Evolutionary conservation across 2,329 filamentous ascomycete genomes (phyloP), one percentile per base, ranked within the genome.

Genomic region (Apiospora kogelbergensis): DNA sequence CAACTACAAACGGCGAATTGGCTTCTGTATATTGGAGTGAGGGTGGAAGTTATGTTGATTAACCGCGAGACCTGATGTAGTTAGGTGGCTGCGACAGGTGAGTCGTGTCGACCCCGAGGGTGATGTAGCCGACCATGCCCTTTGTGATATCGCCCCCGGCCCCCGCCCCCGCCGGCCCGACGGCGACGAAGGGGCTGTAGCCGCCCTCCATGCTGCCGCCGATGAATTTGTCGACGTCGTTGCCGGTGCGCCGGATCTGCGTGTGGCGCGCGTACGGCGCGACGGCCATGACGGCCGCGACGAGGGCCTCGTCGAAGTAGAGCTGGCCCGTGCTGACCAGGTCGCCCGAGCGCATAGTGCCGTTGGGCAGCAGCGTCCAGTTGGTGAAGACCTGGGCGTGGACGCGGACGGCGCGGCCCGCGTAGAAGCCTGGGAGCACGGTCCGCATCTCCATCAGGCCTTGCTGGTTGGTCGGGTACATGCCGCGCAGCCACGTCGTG

Each of bases 271-370:
- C 30, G 30, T 63, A 63, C 3, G 57, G 57, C 30, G 40, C 57
- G n/a, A 63, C 30, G 11, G 57, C 57, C 57, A 63, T 40, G 30
- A 63, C 20, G 15, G 3, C 2, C 17, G n/a, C 17, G 0, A 15
- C 67, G 0, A 80, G 64, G 1, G 70, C 67, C 69, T 80, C 77
- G 22, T 74, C 73, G 11, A 80, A 75, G 70, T 75, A 80, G 9
- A 80, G 45, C 69, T 80, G 78, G 7, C 78, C 78, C 1, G 77
- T 79, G 48, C 73, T 76, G 30, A 78, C 75, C 1, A 74, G 74
- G 44, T 76, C 72, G 3, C 75, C 72, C 3, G 67, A 64, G 64
- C 11, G 48, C 17, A 73, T 68, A n/a, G 72, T 72, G 44, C 72
- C 72, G 66, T 73, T 73, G 53, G 64, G 53, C 37, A 68, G 68